Conservation (phyloP, 331 rosid genomes). For the Prunus yedoensis region DNA sequence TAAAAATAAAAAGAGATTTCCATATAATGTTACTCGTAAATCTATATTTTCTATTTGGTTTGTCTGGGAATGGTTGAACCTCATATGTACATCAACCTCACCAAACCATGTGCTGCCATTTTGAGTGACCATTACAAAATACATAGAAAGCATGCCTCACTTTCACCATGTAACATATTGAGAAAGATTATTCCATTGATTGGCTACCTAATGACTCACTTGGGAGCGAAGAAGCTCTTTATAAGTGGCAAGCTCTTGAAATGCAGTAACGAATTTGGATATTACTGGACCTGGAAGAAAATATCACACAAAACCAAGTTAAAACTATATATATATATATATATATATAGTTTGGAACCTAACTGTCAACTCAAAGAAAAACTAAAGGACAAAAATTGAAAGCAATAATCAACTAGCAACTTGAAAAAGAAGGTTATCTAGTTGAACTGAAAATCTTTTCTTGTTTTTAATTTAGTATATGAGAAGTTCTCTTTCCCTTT, state of each 20-base stretch:
- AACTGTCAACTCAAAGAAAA: neutral
- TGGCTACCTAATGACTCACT: conserved; percentile 49
- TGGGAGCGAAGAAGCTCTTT: conserved; percentile 96
- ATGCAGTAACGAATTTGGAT: conserved; percentile 68
- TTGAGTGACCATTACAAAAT: neutral
- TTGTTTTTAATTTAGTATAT: neutral
- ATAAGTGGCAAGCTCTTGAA: conserved; percentile 84
- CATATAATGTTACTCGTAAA: neutral
- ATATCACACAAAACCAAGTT: conserved; percentile 25
- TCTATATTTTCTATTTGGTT: neutral
- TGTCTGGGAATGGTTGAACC: neutral
- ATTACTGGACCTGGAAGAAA: conserved; percentile 81
- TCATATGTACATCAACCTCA: neutral
- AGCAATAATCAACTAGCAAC: neutral
- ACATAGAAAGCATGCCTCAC: conserved; percentile 4
- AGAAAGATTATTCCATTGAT: conserved; percentile 20
- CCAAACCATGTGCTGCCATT: neutral
- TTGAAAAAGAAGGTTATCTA: neutral
- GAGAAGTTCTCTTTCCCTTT: neutral
- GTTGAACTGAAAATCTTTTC: too few species aligned
- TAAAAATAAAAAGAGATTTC: conserved; percentile 11
- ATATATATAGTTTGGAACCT: neutral
- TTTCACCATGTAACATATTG: conserved; percentile 20
- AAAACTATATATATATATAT: neutral
- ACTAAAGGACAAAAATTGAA: neutral